phyloP scores from a whole-genome alignment of 306 rosid genomes.

The Dryas alaskensis region DNA sequence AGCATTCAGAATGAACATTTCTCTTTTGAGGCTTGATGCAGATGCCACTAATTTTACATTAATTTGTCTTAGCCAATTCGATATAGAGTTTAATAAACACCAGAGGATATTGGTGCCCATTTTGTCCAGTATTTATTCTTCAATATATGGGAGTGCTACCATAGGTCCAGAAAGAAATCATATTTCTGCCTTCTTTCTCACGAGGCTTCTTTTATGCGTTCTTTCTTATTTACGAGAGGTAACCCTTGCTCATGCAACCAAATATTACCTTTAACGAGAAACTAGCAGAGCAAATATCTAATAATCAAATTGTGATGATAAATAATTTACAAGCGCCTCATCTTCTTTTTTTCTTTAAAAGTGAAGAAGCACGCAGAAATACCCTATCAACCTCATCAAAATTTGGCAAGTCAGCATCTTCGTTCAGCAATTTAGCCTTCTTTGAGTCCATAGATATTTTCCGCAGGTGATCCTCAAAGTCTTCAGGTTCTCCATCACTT shows the following conservation, averaged over 20 bases:
- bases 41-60: not conserved
- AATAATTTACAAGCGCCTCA: constrained; percentile 26
- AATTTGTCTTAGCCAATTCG: not conserved
- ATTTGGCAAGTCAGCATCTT: constrained; percentile 40
- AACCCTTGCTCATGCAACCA: not conserved
- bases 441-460: constrained; percentile 56
- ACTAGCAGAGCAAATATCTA: not conserved
- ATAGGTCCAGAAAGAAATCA: not conserved
- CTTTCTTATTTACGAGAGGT: not conserved
- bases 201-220: not conserved
- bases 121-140: not conserved
- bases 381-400: constrained; percentile 79
- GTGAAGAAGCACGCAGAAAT: constrained; percentile 69
- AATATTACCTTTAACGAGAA: not conserved
- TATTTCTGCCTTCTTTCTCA: not conserved
- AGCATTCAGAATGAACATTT: constrained; percentile 6
- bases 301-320: not conserved
- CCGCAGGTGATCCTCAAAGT: constrained; percentile 67
- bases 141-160: not conserved
- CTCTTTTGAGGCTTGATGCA: not conserved
- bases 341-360: constrained; percentile 56
- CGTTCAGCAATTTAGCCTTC: constrained; percentile 25
- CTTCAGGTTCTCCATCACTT: constrained; percentile 46
- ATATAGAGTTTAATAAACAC: not conserved
- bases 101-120: not conserved